Evolutionary conservation across 2,329 filamentous ascomycete genomes (phyloP).

Genomic region (Dactylella cylindrospora): DNA sequence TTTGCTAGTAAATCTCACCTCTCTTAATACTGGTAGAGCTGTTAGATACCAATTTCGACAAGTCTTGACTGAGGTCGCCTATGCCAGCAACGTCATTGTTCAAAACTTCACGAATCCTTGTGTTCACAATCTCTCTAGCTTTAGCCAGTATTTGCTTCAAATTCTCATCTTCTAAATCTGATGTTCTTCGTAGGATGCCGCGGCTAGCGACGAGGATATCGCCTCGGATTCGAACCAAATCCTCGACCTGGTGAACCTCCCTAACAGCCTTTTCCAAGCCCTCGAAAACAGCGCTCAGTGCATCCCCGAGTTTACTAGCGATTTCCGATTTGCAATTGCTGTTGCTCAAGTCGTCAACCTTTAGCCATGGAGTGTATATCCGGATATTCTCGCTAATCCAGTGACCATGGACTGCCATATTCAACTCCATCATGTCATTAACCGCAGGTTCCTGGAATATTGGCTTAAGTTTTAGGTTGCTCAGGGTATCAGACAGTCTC

Average conservation of each 20-base stretch:
- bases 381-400: constrained; percentile 65
- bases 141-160: constrained; percentile 24
- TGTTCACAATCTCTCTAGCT: constrained; percentile 38
- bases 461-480: constrained; percentile 59
- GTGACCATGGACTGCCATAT: constrained; percentile 61
- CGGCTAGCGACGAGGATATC: constrained; percentile 41
- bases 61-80: constrained; percentile 14
- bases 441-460: constrained; percentile 61
- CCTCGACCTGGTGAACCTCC: constrained; percentile 44
- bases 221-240: constrained; percentile 45
- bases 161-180: constrained; percentile 28
- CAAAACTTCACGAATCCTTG: constrained; percentile 38
- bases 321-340: constrained; percentile 51
- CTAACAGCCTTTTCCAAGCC: constrained; percentile 45
- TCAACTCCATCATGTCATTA: constrained; percentile 58
- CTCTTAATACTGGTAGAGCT: constrained; percentile 1
- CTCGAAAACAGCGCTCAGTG: constrained; percentile 52
- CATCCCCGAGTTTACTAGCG: constrained; percentile 53
- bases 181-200: constrained; percentile 27
- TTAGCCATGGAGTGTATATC: constrained; percentile 67
- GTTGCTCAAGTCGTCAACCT: constrained; percentile 57
- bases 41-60: constrained; percentile 13
- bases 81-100: constrained; percentile 23
- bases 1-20: constrained; percentile 11
- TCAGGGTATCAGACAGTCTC: constrained; percentile 60